Evolutionary conservation across 805 yeast genomes (phyloP).

Genomic region (Lipomyces oligophaga): DNA sequence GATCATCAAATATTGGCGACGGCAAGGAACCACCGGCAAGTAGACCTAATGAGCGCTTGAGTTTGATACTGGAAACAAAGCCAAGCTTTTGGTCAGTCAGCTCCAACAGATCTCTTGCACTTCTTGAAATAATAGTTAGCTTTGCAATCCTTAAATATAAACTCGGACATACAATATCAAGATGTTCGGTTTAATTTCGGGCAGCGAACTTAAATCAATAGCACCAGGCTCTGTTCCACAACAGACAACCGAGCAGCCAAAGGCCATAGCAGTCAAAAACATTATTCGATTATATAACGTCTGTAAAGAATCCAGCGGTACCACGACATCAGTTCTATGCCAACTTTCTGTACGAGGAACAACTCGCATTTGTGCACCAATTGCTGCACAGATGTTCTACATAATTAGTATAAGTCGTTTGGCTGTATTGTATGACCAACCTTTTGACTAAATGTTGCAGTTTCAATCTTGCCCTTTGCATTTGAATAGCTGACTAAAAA

Average conservation of each 20-base stretch:
- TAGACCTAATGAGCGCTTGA: slow-evolving; percentile 15
- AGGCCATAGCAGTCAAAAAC: slow-evolving; percentile 36
- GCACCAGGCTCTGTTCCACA: slow-evolving; percentile 17
- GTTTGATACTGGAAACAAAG: neutral
- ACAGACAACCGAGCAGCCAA: slow-evolving; percentile 28
- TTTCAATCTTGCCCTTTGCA: slow-evolving; percentile 4
- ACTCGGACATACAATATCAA: slow-evolving; percentile 9
- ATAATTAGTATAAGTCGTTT: neutral
- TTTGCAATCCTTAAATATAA: neutral
- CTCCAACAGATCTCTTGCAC: neutral
- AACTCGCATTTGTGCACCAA: slow-evolving; percentile 39
- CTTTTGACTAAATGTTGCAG: slow-evolving; percentile 8
- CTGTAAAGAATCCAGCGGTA: slow-evolving; percentile 34
- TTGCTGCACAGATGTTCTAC: slow-evolving; percentile 35
- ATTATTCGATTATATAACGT: slow-evolving; percentile 32
- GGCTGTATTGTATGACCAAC: slow-evolving; percentile 4
- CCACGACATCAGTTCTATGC: slow-evolving; percentile 34
- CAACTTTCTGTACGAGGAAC: slow-evolving; percentile 36
- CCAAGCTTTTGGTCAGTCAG: no score
- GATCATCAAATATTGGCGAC: neutral
- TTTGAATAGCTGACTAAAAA: slow-evolving; percentile 4
- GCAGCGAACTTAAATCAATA: slow-evolving; percentile 8
- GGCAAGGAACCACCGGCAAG: slow-evolving; percentile 19
- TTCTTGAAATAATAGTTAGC: neutral
- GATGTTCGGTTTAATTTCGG: slow-evolving; percentile 9